Evolutionary conservation across 2,329 filamentous ascomycete species (phyloP).

Genomic region (Dothistroma pini): DNA sequence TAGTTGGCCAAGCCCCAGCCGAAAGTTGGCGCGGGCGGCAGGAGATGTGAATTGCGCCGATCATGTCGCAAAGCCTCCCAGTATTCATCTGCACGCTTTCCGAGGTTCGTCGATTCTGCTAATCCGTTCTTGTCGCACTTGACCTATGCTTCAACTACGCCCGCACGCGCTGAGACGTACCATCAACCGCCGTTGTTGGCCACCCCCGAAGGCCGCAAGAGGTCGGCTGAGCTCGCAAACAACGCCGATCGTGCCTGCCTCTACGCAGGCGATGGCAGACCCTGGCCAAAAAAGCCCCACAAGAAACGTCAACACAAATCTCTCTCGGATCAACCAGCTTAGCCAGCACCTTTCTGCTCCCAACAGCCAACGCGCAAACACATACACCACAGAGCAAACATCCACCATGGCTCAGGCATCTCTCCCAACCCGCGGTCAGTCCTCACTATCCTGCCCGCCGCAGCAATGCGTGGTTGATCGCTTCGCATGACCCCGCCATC

Average conservation of each 20-base stretch:
- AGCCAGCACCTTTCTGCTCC: constrained; percentile 22
- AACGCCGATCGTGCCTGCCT: constrained; percentile 11
- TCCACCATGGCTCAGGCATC: constrained; percentile 19
- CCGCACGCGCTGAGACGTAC: constrained; percentile 13
- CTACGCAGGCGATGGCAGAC: constrained; percentile 15
- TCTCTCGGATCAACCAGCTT: constrained; percentile 23
- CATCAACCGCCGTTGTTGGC: constrained; percentile 8
- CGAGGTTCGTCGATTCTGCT: constrained; percentile 10
- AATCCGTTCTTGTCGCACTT: background rate
- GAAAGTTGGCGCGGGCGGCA: constrained; percentile 4
- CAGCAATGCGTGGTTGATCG: background rate
- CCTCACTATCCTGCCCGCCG: background rate
- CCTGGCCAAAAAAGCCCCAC: constrained; percentile 22
- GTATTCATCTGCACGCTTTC: constrained; percentile 1
- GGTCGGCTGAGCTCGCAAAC: background rate
- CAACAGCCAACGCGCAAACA: constrained; percentile 1
- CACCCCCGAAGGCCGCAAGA: background rate
- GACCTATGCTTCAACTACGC: constrained; percentile 18
- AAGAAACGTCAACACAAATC: constrained; percentile 27
- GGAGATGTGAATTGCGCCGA: background rate
- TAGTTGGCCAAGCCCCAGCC: constrained; percentile 2
- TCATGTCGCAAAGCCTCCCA: background rate
- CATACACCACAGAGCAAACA: constrained; percentile 11
- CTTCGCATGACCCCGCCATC: background rate
- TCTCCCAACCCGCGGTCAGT: constrained; percentile 23